Base-by-base conservation (phyloP, 768 basidiomycete species). In the Agrocybe praecox region DNA sequence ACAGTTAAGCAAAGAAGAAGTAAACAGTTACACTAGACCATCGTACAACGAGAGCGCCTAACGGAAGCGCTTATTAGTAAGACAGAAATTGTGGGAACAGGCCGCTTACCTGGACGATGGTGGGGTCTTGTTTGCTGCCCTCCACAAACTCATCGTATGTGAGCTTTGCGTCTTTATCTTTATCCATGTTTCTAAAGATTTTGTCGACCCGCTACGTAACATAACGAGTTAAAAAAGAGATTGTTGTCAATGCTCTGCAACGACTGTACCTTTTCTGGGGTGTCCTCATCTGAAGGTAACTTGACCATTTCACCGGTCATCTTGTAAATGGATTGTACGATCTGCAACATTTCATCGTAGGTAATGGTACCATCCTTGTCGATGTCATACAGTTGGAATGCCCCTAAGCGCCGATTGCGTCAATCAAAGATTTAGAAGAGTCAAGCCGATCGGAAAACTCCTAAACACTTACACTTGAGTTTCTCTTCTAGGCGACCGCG, bases 291-390 rank as follows among this genome's bases (percentile, higher is more conserved):
- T 40, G 88, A 80, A n/a, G 97, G 96, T 19, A 98, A 85, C 71
- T 95, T 96, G 61, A 98, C 96, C 96, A 98, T 98, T 73, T 96
- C 88, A 18, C 97, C 97, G 4, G 97, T 98, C 97, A 99, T 98
- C 84, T 96, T 98, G 82, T 98, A 99, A 76, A 99, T 99, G 45
- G 94, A 90, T 66, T 90, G 86, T 9, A 99, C 97, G 70, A 99
- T 99, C 78, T 93, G 88, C 29, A 98, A 87, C 97, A 99, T 99
- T 77, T 99, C 97, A 68, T 95, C 89, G 74, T 98, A 98, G 40
- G 97, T 97, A 77, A 99, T 98, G 64, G 85, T 90, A 9, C 97
- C 97, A 69, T 99, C 97, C 64, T 94, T 94, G 77, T 99, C 94
- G 66, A 99, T 98, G 69, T 99, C 97, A 72, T 99, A 99, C 43